Evolutionary conservation across 2,329 filamentous ascomycete genomes (phyloP).

Genomic region (Magnaporthales sp.): DNA sequence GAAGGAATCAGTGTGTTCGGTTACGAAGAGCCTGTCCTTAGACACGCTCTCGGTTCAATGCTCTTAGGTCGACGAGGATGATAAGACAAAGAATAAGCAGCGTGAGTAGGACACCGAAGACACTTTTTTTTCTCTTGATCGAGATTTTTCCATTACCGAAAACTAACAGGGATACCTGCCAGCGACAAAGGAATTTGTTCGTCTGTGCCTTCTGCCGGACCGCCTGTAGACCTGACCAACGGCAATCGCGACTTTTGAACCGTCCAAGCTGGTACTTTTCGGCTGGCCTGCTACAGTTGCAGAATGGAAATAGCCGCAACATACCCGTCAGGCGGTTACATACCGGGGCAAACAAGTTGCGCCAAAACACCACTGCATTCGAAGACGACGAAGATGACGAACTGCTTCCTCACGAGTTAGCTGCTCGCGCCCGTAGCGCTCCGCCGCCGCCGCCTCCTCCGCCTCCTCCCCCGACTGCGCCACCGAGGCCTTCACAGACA

Average conservation of each 20-base stretch:
- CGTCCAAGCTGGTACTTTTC: neutral
- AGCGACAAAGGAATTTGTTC: constrained; percentile 2
- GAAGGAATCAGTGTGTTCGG: neutral
- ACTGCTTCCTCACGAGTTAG: constrained; percentile 4
- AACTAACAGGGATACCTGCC: neutral
- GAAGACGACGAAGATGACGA: neutral
- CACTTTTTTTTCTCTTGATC: neutral
- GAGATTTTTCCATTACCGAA: neutral
- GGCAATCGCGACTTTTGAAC: neutral
- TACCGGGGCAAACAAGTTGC: neutral
- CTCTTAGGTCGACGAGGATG: neutral
- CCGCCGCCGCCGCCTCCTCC: neutral
- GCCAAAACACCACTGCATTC: neutral
- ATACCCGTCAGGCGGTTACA: neutral
- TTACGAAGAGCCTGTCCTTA: neutral
- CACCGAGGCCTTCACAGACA: neutral
- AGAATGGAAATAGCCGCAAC: neutral
- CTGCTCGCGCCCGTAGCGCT: neutral
- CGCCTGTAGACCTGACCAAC: neutral
- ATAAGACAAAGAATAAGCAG: constrained; percentile 2
- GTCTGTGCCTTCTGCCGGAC: neutral
- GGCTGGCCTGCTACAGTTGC: neutral
- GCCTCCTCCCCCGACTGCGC: neutral
- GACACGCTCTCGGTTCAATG: neutral
- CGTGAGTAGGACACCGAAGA: neutral